Evolutionary conservation across 176 grass and related monocot species (phyloP).

Genomic region (Hsuehochloa calcarea): DNA sequence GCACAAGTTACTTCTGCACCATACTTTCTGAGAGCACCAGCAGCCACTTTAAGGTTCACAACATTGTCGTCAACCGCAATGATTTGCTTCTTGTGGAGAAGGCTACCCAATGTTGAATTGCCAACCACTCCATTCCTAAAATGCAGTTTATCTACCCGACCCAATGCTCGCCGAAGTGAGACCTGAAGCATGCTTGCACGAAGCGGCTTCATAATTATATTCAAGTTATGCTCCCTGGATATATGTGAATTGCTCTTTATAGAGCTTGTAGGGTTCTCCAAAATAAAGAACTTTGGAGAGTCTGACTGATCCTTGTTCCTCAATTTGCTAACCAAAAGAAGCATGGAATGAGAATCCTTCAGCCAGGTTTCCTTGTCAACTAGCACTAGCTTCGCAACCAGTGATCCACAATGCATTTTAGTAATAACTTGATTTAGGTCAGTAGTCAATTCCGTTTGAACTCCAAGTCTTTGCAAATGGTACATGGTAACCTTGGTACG

Average conservation of each 20-base stretch:
- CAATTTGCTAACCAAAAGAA: constrained; percentile 56
- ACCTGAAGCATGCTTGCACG: constrained; percentile 89
- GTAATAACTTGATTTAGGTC: constrained; percentile 58
- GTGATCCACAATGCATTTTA: constrained; percentile 49
- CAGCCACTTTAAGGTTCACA: constrained; percentile 96
- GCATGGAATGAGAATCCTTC: constrained; percentile 51
- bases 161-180: constrained; percentile 62
- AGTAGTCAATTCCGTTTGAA: constrained; percentile 59
- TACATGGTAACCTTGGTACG: constrained; percentile 83
- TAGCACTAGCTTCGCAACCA: constrained; percentile 65
- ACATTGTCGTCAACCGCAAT: constrained; percentile 89
- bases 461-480: constrained; percentile 84
- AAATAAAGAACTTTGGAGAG: constrained; percentile 74
- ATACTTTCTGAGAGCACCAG: constrained; percentile 91
- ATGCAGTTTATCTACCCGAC: constrained; percentile 50
- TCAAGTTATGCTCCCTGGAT: constrained; percentile 60
- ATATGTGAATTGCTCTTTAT: constrained; percentile 47
- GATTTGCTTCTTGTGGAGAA: constrained; percentile 84
- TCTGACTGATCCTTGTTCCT: constrained; percentile 49
- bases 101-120: constrained; percentile 56
- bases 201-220: constrained; percentile 87
- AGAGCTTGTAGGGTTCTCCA: constrained; percentile 62
- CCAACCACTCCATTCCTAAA: constrained; percentile 64
- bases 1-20: constrained; percentile 78
- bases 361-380: constrained; percentile 85